phyloP scores from a whole-genome alignment of 768 basidiomycete genomes.

The Lyophyllum decastes region DNA sequence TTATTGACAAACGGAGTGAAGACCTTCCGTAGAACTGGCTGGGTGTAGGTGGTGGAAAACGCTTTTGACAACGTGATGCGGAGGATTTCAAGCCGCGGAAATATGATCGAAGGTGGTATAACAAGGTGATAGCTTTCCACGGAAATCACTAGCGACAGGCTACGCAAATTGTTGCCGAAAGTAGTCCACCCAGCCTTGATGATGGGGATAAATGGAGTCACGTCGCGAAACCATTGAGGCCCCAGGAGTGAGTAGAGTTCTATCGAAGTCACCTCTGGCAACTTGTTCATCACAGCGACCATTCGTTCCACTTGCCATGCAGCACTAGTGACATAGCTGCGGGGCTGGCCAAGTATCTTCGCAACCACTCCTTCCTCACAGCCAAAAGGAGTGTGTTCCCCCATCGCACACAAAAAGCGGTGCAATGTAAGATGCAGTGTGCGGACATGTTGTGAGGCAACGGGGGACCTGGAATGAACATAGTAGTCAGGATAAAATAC shows the following conservation, averaged over 20 bases:
- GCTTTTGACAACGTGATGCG: constrained; percentile 18
- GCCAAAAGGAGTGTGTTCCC: too few relatives aligned
- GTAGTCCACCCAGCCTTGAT: constrained; percentile 20
- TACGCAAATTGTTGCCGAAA: constrained; percentile 18
- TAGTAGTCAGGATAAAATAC: too few relatives aligned
- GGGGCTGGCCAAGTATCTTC: too few relatives aligned
- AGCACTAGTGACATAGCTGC: too few relatives aligned
- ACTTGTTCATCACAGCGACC: neutral
- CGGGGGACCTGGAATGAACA: too few relatives aligned
- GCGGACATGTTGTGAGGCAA: too few relatives aligned
- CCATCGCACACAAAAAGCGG: too few relatives aligned
- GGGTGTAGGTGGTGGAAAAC: constrained; percentile 14
- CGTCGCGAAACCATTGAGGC: neutral
- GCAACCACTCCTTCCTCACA: too few relatives aligned
- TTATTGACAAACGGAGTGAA: constrained; percentile 26
- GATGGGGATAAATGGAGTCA: constrained; percentile 1
- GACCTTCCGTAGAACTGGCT: constrained; percentile 7
- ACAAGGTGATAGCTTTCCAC: constrained; percentile 20
- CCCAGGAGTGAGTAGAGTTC: neutral
- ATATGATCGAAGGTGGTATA: constrained; percentile 6
- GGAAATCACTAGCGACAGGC: constrained; percentile 20
- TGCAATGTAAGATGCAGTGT: too few relatives aligned
- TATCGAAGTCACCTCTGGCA: neutral
- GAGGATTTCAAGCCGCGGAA: constrained; percentile 21
- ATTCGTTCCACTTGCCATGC: too few relatives aligned